Evolutionary conservation across 2,329 filamentous ascomycete species (phyloP).

Genomic region (Celoporthe dispersa): DNA sequence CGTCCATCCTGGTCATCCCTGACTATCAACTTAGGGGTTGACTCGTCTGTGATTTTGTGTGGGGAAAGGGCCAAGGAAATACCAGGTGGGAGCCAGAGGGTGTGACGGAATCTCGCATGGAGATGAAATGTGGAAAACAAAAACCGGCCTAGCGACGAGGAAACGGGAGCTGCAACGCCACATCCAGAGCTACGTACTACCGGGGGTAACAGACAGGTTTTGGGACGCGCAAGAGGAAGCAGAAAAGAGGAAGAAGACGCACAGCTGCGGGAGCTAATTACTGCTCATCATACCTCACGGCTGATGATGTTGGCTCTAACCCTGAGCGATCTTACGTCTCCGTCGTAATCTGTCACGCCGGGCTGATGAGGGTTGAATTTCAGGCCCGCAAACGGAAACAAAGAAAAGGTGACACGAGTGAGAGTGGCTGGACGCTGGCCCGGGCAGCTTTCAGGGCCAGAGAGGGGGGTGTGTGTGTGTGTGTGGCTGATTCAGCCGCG

Average conservation of each 20-base stretch:
- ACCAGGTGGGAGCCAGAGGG: background rate
- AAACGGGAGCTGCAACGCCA: background rate
- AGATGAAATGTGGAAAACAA: conserved; percentile 17
- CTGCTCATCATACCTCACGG: no score
- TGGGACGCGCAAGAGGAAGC: background rate
- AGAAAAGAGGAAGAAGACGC: background rate
- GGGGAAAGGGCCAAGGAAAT: background rate
- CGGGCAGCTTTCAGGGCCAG: background rate
- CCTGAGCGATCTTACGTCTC: background rate
- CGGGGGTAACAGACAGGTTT: background rate
- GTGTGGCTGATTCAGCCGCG: background rate
- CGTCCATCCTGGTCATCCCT: conserved; percentile 25
- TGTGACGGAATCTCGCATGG: conserved; percentile 14
- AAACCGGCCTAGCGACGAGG: background rate
- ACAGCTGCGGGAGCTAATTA: background rate
- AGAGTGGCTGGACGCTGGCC: background rate
- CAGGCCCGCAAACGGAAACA: background rate
- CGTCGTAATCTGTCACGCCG: no score
- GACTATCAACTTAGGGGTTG: conserved; percentile 24
- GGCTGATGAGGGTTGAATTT: background rate
- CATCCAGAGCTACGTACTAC: background rate
- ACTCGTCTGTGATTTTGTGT: conserved; percentile 2
- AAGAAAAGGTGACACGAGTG: background rate
- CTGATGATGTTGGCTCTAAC: background rate
- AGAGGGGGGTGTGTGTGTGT: background rate